Evolutionary conservation across 345 rosid species (phyloP), one percentile per base, ranked within the genome.

Genomic region (Brassica juncea): DNA sequence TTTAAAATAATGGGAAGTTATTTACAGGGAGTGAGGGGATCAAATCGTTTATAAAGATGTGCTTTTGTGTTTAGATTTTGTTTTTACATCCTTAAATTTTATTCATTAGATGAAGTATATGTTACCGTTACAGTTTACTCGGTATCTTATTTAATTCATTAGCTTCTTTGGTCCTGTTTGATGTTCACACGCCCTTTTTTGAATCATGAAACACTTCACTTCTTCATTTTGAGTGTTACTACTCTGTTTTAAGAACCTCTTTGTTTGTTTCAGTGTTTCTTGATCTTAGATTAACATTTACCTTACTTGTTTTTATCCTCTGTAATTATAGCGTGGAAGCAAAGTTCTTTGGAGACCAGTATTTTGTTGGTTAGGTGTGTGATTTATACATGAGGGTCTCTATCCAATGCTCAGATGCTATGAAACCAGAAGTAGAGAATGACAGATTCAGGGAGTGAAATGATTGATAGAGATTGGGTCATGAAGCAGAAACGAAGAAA

Each of bases 401-500:
- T 66, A 21, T 70, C 31, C 47, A 19, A 31, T 68, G 62, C 60
- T 57, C 54, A 11, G 37, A 80, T 65, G 25, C 3, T 64, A 75
- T 75, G 70, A 79, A 80, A 74, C 47, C 28, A 6, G 66, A 76
- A 10, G 42, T 91, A 89, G 86, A 84, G 78, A 86, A 87, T 84
- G 85, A 70, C 71, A 49, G 84, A 85, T 88, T 84, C 88, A 37
- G 72, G 85, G 42, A 87, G 88, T 84, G 88, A 86, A 87, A 86
- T 91, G 87, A 86, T 91, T 66, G 87, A 90, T 68, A 87, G 96
- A 72, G 91, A 96, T 79, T 93, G 98, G 93, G 97, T 89, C 76
- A 81, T 93, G 91, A 96, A 96, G 94, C 92, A 97, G 78, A 96
- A 96, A 83, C 84, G 98, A 75, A 88, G 97, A 91, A 93, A 87